A percentile compares a stretch with the other conserved stretches of the same genome.
Evolutionary conservation across 2,329 filamentous ascomycete species (phyloP).

Genomic region (Stemphylium lycopersici): DNA sequence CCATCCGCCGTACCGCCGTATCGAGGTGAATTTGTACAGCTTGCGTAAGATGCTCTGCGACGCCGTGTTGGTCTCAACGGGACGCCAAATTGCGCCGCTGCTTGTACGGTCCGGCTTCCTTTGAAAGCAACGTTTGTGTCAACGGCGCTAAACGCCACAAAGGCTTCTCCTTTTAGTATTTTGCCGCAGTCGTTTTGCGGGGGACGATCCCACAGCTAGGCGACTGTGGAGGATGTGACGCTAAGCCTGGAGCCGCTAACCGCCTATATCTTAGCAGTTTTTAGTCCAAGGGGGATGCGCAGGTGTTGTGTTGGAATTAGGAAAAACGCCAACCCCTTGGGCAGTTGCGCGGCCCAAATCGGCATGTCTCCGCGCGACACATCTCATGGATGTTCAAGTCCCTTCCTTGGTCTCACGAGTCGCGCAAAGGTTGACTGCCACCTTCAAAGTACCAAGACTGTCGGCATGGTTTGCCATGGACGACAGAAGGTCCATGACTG

Average conservation of each 20-base stretch:
- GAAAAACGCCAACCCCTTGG: slow-evolving; percentile 11
- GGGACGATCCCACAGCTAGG: slow-evolving; percentile 19
- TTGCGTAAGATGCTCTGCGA: slow-evolving; percentile 15
- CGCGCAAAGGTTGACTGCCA: slow-evolving; percentile 1
- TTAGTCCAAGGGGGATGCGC: slow-evolving; percentile 3
- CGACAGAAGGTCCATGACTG: slow-evolving; percentile 3
- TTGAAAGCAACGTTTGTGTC: slow-evolving; percentile 3
- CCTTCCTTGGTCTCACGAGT: not conserved
- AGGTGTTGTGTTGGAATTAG: slow-evolving; percentile 10
- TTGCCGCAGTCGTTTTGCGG: slow-evolving; percentile 17
- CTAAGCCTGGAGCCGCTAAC: slow-evolving; percentile 11
- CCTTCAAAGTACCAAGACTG: not conserved
- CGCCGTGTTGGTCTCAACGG: slow-evolving; percentile 10
- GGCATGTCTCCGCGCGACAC: not conserved
- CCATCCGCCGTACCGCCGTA: slow-evolving; percentile 18
- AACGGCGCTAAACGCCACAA: not conserved
- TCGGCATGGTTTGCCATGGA: slow-evolving; percentile 1
- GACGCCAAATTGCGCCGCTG: slow-evolving; percentile 10
- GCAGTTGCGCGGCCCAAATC: slow-evolving; percentile 8
- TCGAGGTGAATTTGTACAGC: slow-evolving; percentile 7
- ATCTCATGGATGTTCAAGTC: not conserved
- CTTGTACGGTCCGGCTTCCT: slow-evolving; percentile 10
- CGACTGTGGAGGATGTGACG: slow-evolving; percentile 29
- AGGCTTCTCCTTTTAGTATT: slow-evolving; percentile 10
- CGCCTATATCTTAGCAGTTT: not conserved